These are phyloP conservation scores for Mortierella sp. DNA, from an alignment of 371 early-diverging fungal genomes.

Conservation along the genomic window DNA sequence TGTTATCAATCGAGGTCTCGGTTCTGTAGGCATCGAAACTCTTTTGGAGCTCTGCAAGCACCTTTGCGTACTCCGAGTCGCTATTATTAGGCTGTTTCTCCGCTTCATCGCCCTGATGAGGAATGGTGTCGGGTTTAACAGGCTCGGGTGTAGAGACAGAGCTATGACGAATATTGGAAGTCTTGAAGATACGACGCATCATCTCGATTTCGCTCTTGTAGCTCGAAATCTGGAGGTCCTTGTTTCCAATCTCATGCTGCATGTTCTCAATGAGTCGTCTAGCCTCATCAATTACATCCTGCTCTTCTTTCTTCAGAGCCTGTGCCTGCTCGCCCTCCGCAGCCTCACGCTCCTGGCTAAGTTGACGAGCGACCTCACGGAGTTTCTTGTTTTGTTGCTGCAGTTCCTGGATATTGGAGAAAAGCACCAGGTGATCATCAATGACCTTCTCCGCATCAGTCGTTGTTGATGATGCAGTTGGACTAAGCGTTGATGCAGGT, in stretches of 20 bases:
- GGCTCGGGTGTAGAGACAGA: neutral
- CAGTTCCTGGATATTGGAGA: slow-evolving; percentile 61
- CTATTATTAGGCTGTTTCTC: neutral
- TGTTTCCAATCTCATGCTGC: slow-evolving; percentile 54
- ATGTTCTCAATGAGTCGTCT: slow-evolving; percentile 58
- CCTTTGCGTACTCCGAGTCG: slow-evolving; percentile 25
- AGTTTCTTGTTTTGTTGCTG: slow-evolving; percentile 69
- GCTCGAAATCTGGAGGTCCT: slow-evolving; percentile 53
- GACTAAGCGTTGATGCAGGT: slow-evolving; percentile 26
- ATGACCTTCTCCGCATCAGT: slow-evolving; percentile 56
- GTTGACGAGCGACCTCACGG: slow-evolving; percentile 60
- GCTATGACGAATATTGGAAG: slow-evolving; percentile 24
- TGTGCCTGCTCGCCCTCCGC: slow-evolving; percentile 54
- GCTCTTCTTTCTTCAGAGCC: slow-evolving; percentile 54
- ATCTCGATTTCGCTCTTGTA: slow-evolving; percentile 63
- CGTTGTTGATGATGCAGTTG: neutral
- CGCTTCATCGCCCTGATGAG: neutral
- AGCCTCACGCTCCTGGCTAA: slow-evolving; percentile 56
- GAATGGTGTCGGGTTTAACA: slow-evolving; percentile 1
- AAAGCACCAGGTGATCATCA: slow-evolving; percentile 60
- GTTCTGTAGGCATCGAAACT: slow-evolving; percentile 67
- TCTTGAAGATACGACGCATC: slow-evolving; percentile 52
- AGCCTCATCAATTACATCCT: slow-evolving; percentile 60
- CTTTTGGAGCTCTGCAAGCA: slow-evolving; percentile 54
- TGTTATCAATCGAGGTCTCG: slow-evolving; percentile 61